These are phyloP conservation scores for Colletotrichum sp. DNA, from an alignment of 2,329 filamentous ascomycete genomes.

Conservation along the genomic window DNA sequence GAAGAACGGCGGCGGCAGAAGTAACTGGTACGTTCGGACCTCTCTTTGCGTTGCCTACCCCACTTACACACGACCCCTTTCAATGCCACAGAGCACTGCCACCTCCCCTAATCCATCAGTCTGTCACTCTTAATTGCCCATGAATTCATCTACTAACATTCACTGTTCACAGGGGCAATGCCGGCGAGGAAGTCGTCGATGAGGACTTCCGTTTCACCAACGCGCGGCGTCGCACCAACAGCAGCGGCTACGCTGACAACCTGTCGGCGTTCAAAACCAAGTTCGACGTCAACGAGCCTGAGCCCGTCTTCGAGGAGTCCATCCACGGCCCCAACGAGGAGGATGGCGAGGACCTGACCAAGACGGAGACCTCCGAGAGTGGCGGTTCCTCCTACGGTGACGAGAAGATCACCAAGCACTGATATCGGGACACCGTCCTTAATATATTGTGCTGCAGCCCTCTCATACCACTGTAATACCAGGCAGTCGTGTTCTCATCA, in stretches of 20 bases:
- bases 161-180: constrained; percentile 70
- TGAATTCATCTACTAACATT: constrained; percentile 9
- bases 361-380: constrained; percentile 65
- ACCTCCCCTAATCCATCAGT: not conserved
- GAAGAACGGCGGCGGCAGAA: constrained; percentile 92
- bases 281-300: constrained; percentile 88
- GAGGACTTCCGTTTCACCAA: constrained; percentile 84
- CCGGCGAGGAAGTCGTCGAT: constrained; percentile 85
- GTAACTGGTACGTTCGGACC: constrained; percentile 78
- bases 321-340: constrained; percentile 72
- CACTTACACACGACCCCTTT: constrained; percentile 5
- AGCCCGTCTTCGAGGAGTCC: constrained; percentile 91
- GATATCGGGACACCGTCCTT: not conserved
- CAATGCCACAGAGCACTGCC: not conserved
- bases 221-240: constrained; percentile 90
- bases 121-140: not conserved
- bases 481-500: constrained; percentile 5
- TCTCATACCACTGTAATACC: not conserved
- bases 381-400: constrained; percentile 60
- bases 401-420: constrained; percentile 40
- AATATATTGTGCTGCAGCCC: not conserved
- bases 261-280: constrained; percentile 91
- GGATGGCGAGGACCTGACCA: constrained; percentile 55
- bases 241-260: constrained; percentile 73
- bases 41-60: constrained; percentile 10